These are phyloP conservation scores for Carex scoparia DNA, from an alignment of 176 grass and related monocot genomes.

Conservation along the genomic window DNA sequence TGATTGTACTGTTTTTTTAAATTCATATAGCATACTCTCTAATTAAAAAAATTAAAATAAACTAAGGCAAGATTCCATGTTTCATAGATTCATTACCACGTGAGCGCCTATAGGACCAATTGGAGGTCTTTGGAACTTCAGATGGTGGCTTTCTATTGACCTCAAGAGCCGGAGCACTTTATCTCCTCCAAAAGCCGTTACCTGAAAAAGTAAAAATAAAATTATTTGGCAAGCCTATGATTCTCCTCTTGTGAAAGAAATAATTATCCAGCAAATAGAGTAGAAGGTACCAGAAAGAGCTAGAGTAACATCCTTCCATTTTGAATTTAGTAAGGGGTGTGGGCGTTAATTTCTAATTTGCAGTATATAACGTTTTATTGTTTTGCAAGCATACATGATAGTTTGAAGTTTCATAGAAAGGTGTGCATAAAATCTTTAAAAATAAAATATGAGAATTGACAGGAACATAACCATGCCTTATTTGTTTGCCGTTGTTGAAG, in stretches of 20 bases:
- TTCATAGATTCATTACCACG: constrained; percentile 51
- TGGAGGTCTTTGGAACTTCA: constrained; percentile 63
- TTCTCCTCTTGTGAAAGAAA: not conserved
- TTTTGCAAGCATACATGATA: not conserved
- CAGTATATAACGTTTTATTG: not conserved
- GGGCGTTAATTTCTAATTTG: not conserved
- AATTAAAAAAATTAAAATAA: not conserved
- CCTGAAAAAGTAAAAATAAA: constrained; percentile 35
- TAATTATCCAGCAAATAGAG: not conserved
- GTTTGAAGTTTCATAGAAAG: not conserved
- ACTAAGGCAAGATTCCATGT: not conserved
- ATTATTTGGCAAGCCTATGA: constrained; percentile 3
- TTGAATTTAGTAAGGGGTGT: not conserved
- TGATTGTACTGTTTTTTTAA: not conserved
- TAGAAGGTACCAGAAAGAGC: constrained; percentile 3
- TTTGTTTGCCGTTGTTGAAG: constrained; percentile 51
- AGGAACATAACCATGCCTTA: constrained; percentile 36
- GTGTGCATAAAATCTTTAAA: not conserved
- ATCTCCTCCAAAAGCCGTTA: constrained; percentile 72
- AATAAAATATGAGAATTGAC: not conserved
- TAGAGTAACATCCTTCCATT: not conserved
- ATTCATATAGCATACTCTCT: not conserved
- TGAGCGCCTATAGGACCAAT: constrained; percentile 83
- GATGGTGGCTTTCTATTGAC: constrained; percentile 48
- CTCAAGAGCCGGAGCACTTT: constrained; percentile 49